Conservation (phyloP, 805 yeast species). For the Candida endomychidarum region DNA sequence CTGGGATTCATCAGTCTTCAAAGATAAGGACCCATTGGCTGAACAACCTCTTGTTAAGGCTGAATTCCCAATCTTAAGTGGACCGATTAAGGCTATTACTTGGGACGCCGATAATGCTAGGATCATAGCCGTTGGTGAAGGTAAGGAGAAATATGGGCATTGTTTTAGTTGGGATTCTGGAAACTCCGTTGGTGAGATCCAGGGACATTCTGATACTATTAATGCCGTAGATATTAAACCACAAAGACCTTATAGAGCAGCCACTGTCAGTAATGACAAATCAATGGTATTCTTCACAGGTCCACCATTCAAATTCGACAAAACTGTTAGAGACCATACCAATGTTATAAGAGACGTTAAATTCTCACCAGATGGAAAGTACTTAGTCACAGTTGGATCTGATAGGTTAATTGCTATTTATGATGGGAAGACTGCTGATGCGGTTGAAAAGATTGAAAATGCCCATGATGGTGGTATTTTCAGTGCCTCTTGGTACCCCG, state of each 20-base stretch:
- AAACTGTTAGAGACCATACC: constrained; percentile 71
- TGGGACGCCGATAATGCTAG: constrained; percentile 92
- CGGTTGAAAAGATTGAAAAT: constrained; percentile 47
- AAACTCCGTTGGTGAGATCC: constrained; percentile 93
- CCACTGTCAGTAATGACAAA: constrained; percentile 87
- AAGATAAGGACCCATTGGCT: constrained; percentile 32
- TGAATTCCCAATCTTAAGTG: constrained; percentile 76
- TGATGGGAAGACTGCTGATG: constrained; percentile 87
- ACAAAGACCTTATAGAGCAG: constrained; percentile 88
- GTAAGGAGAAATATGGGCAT: constrained; percentile 88
- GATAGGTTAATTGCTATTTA: constrained; percentile 77
- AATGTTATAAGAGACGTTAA: constrained; percentile 79
- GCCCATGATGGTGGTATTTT: constrained; percentile 82
- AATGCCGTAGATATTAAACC: constrained; percentile 85
- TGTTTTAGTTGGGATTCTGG: constrained; percentile 94
- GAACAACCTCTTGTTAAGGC: constrained; percentile 52
- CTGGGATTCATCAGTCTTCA: constrained; percentile 62
- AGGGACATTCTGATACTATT: constrained; percentile 84
- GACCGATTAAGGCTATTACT: constrained; percentile 76
- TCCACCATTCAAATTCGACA: constrained; percentile 88
- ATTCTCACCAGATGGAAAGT: constrained; percentile 78
- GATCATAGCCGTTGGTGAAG: constrained; percentile 92
- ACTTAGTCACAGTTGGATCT: constrained; percentile 77
- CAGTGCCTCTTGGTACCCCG: constrained; percentile 67
- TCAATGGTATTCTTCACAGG: constrained; percentile 83